These are phyloP conservation scores for Beauveria brongniartii DNA, from an alignment of 2,329 filamentous ascomycete species.

Conservation along the genomic window DNA sequence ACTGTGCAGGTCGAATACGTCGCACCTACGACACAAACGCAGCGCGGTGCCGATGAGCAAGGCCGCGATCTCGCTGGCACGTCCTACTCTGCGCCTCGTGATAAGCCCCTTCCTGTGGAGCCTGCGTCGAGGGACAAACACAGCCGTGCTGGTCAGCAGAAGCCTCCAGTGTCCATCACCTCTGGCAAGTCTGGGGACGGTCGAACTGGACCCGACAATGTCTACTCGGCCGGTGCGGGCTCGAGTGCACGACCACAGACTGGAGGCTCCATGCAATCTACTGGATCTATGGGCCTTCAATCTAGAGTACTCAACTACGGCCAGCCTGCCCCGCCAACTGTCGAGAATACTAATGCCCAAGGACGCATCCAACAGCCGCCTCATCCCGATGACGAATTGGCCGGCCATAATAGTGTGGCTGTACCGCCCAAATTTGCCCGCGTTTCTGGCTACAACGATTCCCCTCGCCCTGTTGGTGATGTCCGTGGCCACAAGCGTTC, in stretches of 20 bases:
- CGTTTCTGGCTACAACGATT: constrained; percentile 49
- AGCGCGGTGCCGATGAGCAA: constrained; percentile 47
- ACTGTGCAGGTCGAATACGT: constrained; percentile 98
- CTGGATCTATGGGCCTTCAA: constrained; percentile 54
- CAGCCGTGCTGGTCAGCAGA: constrained; percentile 16
- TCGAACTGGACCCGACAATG: constrained; percentile 31
- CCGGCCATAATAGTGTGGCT: constrained; percentile 51
- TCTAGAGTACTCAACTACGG: constrained; percentile 62
- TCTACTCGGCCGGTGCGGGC: constrained; percentile 36
- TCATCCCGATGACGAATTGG: constrained; percentile 52
- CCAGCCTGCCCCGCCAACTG: constrained; percentile 76
- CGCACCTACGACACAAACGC: constrained; percentile 77
- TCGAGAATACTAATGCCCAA: constrained; percentile 82
- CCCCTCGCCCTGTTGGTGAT: constrained; percentile 36
- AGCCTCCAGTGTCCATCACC: constrained; percentile 16
- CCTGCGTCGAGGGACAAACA: constrained; percentile 27
- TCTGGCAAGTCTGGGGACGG: neutral
- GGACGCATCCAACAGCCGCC: constrained; percentile 78
- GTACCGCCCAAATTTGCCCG: constrained; percentile 51
- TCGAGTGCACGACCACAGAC: constrained; percentile 61
- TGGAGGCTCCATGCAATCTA: constrained; percentile 69
- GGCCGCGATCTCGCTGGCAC: constrained; percentile 35
- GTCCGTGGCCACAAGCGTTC: constrained; percentile 58
- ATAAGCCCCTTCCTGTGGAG: constrained; percentile 55
- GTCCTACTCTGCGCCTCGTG: constrained; percentile 29